Percentiles rank a stretch among this genome's conserved stretches.
Conservation (phyloP, 495 filamentous ascomycete species). For the Penicilliopsis zonata region DNA sequence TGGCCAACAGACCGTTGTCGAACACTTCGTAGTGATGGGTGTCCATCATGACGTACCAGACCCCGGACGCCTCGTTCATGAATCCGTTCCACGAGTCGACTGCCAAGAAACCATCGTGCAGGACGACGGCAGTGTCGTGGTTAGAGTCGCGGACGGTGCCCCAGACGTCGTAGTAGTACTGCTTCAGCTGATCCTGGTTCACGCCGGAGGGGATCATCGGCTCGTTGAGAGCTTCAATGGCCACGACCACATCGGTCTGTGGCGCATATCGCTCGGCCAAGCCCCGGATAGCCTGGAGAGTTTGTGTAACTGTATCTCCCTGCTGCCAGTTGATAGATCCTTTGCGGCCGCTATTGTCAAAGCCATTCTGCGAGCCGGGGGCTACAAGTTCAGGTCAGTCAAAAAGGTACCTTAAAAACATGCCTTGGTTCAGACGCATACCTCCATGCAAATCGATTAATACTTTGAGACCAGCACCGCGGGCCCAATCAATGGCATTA, state of each 20-base stretch:
- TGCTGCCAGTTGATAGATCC: slow-evolving; percentile 55
- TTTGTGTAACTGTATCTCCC: slow-evolving; percentile 42
- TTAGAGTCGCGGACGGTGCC: slow-evolving; percentile 38
- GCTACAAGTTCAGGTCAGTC: slow-evolving; percentile 25
- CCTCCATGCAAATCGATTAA: slow-evolving; percentile 62
- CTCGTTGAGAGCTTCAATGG: slow-evolving; percentile 67
- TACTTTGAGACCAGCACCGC: slow-evolving; percentile 48
- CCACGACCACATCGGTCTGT: slow-evolving; percentile 52
- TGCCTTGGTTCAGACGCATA: slow-evolving; percentile 16
- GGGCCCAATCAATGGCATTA: slow-evolving; percentile 57
- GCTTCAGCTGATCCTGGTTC: slow-evolving; percentile 35
- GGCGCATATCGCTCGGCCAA: slow-evolving; percentile 47
- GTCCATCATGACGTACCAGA: slow-evolving; percentile 54
- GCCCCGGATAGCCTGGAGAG: slow-evolving; percentile 42
- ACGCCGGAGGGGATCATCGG: slow-evolving; percentile 44
- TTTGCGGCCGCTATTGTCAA: slow-evolving; percentile 60
- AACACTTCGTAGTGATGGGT: slow-evolving; percentile 63
- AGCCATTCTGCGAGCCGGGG: slow-evolving; percentile 72
- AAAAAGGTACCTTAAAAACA: slow-evolving; percentile 5
- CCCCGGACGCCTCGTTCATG: slow-evolving; percentile 36
- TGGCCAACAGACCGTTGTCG: slow-evolving; percentile 40
- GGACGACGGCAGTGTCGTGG: slow-evolving; percentile 42
- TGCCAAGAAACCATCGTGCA: slow-evolving; percentile 59
- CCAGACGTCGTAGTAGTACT: slow-evolving; percentile 56
- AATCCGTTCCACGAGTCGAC: slow-evolving; percentile 61